phyloP scores from a whole-genome alignment of 345 rosid genomes.

The Arabidopsis thaliana region DNA sequence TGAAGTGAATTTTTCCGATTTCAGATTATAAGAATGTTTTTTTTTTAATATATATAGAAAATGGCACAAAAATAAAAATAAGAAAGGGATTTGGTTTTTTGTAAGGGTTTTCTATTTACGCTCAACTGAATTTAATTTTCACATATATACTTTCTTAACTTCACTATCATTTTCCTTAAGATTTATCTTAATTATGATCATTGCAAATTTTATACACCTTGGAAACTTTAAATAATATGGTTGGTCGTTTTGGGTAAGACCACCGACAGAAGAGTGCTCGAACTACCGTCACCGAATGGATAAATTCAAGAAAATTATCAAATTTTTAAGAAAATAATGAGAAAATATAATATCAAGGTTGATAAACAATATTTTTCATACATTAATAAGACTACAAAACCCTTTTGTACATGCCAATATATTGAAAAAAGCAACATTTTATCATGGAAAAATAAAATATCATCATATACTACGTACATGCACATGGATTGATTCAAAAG shows the following conservation, averaged over 20 bases:
- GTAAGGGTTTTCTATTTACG: background rate
- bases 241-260: conserved; percentile 44
- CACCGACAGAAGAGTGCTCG: conserved; percentile 38
- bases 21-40: background rate
- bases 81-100: conserved; percentile 14
- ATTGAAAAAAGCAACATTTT: background rate
- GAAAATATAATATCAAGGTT: too few relatives aligned
- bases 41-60: background rate
- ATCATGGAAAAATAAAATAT: background rate
- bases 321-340: too few relatives aligned
- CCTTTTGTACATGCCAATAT: background rate
- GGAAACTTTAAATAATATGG: background rate
- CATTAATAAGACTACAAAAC: background rate
- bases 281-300: conserved; percentile 35
- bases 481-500: conserved; percentile 15
- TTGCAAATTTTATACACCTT: conserved; percentile 7
- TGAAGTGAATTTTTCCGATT: conserved; percentile 38
- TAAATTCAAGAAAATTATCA: background rate
- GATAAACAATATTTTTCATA: background rate
- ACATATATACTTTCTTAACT: conserved; percentile 12
- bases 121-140: background rate
- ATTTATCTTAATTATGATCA: background rate
- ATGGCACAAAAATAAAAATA: background rate
- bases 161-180: background rate
- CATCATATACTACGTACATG: background rate